Percentiles rank a stretch among this genome's conserved stretches.
Conservation (phyloP, 164 flowering plant genomes). For the Nymphaea thermarum region DNA sequence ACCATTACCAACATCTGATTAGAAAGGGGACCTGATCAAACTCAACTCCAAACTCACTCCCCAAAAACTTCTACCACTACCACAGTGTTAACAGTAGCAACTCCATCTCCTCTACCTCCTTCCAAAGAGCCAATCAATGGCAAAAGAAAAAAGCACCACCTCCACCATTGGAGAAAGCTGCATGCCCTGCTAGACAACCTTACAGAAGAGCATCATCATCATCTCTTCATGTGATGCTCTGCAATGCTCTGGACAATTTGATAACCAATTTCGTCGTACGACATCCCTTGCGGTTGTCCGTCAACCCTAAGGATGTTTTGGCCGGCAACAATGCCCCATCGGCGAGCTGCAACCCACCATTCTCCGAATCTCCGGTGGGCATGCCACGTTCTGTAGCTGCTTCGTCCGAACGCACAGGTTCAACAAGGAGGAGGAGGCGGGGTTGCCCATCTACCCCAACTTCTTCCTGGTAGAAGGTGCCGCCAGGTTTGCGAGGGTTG, state of each 20-base stretch:
- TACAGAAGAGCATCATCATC: constrained; percentile 1
- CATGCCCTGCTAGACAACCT: not conserved
- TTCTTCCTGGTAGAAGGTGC: too few species aligned
- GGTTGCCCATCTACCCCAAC: too few species aligned
- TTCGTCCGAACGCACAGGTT: too few species aligned
- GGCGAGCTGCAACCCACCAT: too few species aligned
- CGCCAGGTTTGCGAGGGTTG: too few species aligned
- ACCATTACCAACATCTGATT: not conserved
- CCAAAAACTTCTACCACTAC: not conserved
- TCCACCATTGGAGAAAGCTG: not conserved
- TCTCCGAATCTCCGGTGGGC: too few species aligned
- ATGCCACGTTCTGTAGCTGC: too few species aligned
- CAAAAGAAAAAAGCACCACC: not conserved
- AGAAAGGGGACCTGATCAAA: not conserved
- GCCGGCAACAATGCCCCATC: too few species aligned
- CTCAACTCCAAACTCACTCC: not conserved
- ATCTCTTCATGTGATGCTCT: constrained; percentile 14
- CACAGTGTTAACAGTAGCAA: not conserved
- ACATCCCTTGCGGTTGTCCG: too few species aligned
- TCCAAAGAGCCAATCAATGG: not conserved
- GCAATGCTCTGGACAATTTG: constrained; percentile 36
- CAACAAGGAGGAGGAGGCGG: too few species aligned
- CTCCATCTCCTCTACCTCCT: not conserved
- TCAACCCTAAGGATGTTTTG: too few species aligned
- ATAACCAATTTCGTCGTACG: constrained; percentile 64